phyloP scores from a whole-genome alignment of 345 rosid species.

The Hirschfeldia incana region DNA sequence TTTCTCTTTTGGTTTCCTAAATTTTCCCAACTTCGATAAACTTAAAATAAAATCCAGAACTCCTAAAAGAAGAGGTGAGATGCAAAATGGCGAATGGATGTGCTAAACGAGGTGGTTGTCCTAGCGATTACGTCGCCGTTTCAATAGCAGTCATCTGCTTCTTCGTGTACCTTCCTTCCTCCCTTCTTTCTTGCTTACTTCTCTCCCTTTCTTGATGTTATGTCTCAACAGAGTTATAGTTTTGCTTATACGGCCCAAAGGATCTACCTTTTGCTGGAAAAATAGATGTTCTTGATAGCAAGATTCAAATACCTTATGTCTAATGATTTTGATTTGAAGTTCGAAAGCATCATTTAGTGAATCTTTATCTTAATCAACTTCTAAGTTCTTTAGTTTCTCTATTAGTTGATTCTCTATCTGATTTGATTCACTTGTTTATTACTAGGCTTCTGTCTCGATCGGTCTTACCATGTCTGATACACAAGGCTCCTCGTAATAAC shows the following conservation, averaged over 20 bases:
- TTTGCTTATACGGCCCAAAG: not conserved
- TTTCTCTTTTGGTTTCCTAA: not conserved
- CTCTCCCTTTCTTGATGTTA: slow-evolving; percentile 16
- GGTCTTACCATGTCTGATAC: slow-evolving; percentile 59
- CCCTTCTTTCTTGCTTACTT: not conserved
- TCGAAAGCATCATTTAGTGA: slow-evolving; percentile 5
- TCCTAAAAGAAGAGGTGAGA: not conserved
- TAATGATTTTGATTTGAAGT: slow-evolving; percentile 14
- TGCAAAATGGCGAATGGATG: slow-evolving; percentile 53
- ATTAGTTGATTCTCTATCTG: not conserved
- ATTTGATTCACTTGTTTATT: slow-evolving; percentile 20
- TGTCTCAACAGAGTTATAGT: not conserved
- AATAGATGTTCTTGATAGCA: not conserved
- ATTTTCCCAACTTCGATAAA: slow-evolving; percentile 32
- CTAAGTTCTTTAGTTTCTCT: not conserved
- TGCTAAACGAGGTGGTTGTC: slow-evolving; percentile 71
- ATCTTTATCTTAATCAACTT: not conserved
- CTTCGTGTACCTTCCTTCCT: slow-evolving; percentile 50
- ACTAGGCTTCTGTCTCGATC: slow-evolving; percentile 67
- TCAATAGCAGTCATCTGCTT: slow-evolving; percentile 57
- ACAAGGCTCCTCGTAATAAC: slow-evolving; percentile 63
- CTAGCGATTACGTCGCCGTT: slow-evolving; percentile 80
- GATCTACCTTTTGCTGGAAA: slow-evolving; percentile 21
- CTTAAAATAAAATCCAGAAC: slow-evolving; percentile 15
- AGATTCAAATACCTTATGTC: not conserved